Base-by-base conservation (phyloP, 495 filamentous ascomycete genomes). In the Letharia lupina region DNA sequence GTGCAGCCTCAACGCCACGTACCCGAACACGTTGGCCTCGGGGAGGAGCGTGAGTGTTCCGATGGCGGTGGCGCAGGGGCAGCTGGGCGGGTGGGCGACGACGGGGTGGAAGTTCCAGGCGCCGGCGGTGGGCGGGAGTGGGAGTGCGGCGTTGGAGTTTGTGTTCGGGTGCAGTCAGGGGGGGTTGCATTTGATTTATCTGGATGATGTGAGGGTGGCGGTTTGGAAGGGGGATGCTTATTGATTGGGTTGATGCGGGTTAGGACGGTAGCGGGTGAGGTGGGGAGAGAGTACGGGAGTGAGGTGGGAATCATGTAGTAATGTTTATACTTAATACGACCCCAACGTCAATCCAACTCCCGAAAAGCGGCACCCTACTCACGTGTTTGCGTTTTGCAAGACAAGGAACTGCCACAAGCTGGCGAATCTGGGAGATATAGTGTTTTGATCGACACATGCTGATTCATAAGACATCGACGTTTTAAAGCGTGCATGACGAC, bases 141-240 rank as follows among this genome's bases (percentile, higher is more conserved):
- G 4, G 10, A 15, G 52, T 7, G 28, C 0, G 23, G 52, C 6
- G 52, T 56, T 56, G 52, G 28, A 28, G 11, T 56, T 56, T 18
- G 52, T 35, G 52, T 35, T 56, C 35, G 52, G 12, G 52, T 56
- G 52, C 8, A 16, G 12, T 33, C 4, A 15, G 28, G 52, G 52
- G 8, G 52, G 52, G 28, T 18, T 56, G 28, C 52, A 56, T 56
- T 35, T 56, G 28, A 35, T 56, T 35, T 56, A 56, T 56, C 7
- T 56, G 52, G 52, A 56, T 56, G 10, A 56, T 35, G 52, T 56
- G 13, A 33, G 18, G 52, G 52, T 56, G 52, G 52, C 31, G 52
- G 52, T 56, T 2, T 54, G 31, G 28, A 10, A 54, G 10, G 48
- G 48, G 23, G 33, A 31, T 31, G 23, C 48, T 31, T 54, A 54